Base-by-base conservation (phyloP, 2,329 filamentous ascomycete species). In the Tolypocladium tropicale region DNA sequence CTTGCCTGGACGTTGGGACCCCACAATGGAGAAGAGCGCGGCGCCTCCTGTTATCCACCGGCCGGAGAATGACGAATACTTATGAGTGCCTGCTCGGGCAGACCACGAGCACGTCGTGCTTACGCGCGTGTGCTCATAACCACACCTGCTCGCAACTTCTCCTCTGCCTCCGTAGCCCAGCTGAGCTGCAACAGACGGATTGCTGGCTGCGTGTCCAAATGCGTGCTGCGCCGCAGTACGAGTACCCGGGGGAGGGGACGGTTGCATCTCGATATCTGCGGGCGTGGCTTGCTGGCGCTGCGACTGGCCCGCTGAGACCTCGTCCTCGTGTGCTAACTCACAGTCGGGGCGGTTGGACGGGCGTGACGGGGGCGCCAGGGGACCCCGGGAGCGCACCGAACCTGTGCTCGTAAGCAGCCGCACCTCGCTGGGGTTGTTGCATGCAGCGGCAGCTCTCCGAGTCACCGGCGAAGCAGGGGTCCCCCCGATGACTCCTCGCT, bases 401-500 rank as follows among this genome's bases (percentile, higher is more conserved):
- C n/a, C n/a, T n/a, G n/a, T n/a, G n/a, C n/a, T n/a, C n/a, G n/a
- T n/a, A n/a, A n/a, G n/a, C n/a, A n/a, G n/a, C n/a, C n/a, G n/a
- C n/a, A n/a, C n/a, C n/a, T n/a, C n/a, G n/a, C n/a, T n/a, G n/a
- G n/a, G n/a, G n/a, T n/a, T n/a, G n/a, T n/a, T n/a, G n/a, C n/a
- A n/a, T n/a, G n/a, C n/a, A n/a, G n/a, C n/a, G n/a, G n/a, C n/a
- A n/a, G n/a, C n/a, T n/a, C n/a, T n/a, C n/a, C n/a, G n/a, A 49
- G 46, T 49, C 46, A 49, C 46, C 18, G 46, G 16, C 46, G n/a
- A 2, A 9, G 30, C 46, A 32, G 50, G 53, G 51, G 56, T 37
- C 14, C 54, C 39, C 53, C 46, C 14, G 52, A 53, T 58, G 54
- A 58, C 58, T 59, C 58, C 49, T 57, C 57, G 9, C 18, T 54